Evolutionary conservation across 768 basidiomycete species (phyloP), one percentile per base, ranked within the genome.

Genomic region (Rossbeevera mucosa): DNA sequence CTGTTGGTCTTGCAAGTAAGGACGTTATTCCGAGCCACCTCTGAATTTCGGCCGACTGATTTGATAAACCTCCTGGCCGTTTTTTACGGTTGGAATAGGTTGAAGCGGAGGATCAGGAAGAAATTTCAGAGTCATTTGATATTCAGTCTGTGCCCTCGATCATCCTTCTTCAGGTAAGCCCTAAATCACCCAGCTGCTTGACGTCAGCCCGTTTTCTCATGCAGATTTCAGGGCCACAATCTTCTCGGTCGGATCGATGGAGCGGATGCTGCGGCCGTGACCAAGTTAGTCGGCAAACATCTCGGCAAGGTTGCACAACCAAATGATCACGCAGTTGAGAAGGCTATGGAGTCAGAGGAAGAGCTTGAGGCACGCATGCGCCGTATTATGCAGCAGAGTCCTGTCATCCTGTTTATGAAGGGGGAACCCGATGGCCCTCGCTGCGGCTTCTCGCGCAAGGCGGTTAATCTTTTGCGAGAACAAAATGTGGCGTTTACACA

Each of bases 91-190:
- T n/a, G 45, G 5, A 16, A 7, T 63, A 92, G 86, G 84, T 94
- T 4, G 88, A 95, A 59, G 93, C 91, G 3, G 91, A 94, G 67
- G 70, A 72, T 14, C 82, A 90, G 55, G 60, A 75, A 13, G 93
- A 94, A 44, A 94, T 99, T 52, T 76, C 92, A 5, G 94, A 96
- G 61, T 91, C 90, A 11, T 98, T 98, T 63, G 86, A 91, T 7
- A 81, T 99, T 54, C 85, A 93, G 59, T 81, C 88, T 18, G 96
- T 98, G 11, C 96, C 96, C 0, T 72, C 84, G 0, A 86, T 93
- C 62, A 66, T 97, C 45, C 69, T 99, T 49, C 80, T 99, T 18
- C 76, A 83, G 57, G 95, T 94, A 56, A 43, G 81, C 60, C 38
- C 29, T 2, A 14, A n/a, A 30, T 31, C 9, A 7, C 41, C 21